Evolutionary conservation across 371 early-diverging fungal genomes (phyloP).

Genomic region (Conidiobolus incongruus): DNA sequence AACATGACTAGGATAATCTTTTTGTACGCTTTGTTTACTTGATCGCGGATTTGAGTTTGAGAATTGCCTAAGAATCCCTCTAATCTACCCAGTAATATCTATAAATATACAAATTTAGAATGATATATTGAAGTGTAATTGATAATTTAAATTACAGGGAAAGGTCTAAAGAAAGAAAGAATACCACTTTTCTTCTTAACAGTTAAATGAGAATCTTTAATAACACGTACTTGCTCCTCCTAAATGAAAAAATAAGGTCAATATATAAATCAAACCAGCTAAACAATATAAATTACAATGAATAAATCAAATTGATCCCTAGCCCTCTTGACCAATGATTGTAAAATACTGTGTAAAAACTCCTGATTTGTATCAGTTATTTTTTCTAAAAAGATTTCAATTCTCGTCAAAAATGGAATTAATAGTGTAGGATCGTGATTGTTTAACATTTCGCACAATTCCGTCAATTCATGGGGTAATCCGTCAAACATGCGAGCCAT

Average conservation of each 20-base stretch:
- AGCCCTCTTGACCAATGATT: constrained; percentile 33
- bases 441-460: constrained; percentile 43
- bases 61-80: constrained; percentile 24
- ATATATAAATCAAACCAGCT: not conserved
- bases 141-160: constrained; percentile 30
- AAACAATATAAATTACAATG: constrained; percentile 19
- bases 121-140: not conserved
- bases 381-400: constrained; percentile 45
- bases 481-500: constrained; percentile 70
- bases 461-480: constrained; percentile 39
- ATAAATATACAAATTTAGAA: not conserved
- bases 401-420: constrained; percentile 62
- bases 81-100: constrained; percentile 55
- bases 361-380: constrained; percentile 28
- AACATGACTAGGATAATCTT: constrained; percentile 65
- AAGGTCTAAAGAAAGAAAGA: constrained; percentile 61
- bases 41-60: constrained; percentile 37
- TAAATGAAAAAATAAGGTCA: constrained; percentile 5
- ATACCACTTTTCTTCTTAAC: constrained; percentile 73
- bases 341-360: constrained; percentile 37
- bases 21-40: constrained; percentile 61
- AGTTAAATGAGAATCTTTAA: constrained; percentile 79
- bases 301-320: constrained; percentile 52
- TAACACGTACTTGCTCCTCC: constrained; percentile 68
- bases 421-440: not conserved